Conservation (phyloP, 768 basidiomycete species). For the Pisolithus marmoratus region DNA sequence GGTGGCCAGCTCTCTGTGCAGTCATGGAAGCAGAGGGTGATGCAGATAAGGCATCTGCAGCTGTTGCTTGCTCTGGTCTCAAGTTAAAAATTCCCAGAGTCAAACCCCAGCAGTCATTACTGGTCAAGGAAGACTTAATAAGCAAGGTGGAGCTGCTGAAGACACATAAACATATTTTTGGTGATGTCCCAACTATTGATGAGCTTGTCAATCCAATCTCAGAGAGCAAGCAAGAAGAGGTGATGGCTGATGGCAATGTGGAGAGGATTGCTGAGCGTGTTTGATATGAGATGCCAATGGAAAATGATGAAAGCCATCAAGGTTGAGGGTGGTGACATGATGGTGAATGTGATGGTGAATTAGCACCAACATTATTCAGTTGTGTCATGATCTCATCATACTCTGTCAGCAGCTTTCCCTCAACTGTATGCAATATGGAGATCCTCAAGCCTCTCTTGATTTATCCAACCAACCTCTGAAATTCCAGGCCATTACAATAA, state of each 20-base stretch:
- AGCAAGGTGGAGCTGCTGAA: slow-evolving; percentile 9
- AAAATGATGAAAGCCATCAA: not conserved
- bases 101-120: not conserved
- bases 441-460: not conserved
- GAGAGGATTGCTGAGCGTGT: not conserved
- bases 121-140: slow-evolving; percentile 7
- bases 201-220: slow-evolving; percentile 11
- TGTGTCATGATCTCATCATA: not conserved
- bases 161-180: slow-evolving; percentile 8
- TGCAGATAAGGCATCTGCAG: not conserved
- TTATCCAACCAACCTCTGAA: not conserved
- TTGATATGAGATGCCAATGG: not conserved
- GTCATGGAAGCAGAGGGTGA: slow-evolving; percentile 9
- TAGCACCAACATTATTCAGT: no score
- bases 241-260: not conserved
- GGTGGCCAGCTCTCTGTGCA: slow-evolving; percentile 3
- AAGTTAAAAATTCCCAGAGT: not conserved
- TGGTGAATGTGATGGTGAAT: not conserved
- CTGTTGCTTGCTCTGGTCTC: not conserved
- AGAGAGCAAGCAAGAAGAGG: slow-evolving; percentile 5
- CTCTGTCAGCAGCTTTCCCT: slow-evolving; percentile 2
- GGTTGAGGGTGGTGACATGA: not conserved
- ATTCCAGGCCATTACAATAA: not conserved
- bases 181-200: slow-evolving; percentile 5
- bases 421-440: slow-evolving; percentile 1